Percentiles rank a stretch among this genome's conserved stretches.
Evolutionary conservation across 176 grass and related monocot genomes (phyloP).

Genomic region (Zea mays): DNA sequence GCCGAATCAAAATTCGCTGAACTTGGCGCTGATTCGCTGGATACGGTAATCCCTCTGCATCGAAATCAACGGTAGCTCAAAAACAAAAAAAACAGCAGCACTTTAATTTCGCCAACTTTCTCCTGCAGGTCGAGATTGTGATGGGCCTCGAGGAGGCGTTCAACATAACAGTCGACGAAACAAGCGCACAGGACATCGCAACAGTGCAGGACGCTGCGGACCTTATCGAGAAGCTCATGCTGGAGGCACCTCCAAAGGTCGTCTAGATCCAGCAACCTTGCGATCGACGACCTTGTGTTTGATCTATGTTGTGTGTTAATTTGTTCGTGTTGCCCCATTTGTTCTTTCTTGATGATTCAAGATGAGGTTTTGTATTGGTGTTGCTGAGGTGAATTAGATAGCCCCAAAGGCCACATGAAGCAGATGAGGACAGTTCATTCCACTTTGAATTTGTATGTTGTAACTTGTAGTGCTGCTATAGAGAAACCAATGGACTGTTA

Average conservation of each 20-base stretch:
- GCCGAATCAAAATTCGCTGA: constrained; percentile 61
- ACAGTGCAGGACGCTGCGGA: constrained; percentile 57
- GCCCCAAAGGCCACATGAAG: constrained; percentile 26
- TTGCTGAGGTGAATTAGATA: constrained; percentile 29
- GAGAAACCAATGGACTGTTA: constrained; percentile 21
- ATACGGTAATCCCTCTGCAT: constrained; percentile 42
- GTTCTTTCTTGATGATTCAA: constrained; percentile 34
- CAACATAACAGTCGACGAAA: constrained; percentile 55
- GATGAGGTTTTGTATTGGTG: constrained; percentile 39
- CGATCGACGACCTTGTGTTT: constrained; percentile 9
- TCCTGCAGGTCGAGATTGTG: constrained; percentile 62
- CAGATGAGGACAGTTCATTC: constrained; percentile 20
- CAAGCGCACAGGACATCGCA: constrained; percentile 53
- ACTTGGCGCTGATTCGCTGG: constrained; percentile 76
- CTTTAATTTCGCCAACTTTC: neutral
- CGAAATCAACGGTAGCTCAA: neutral
- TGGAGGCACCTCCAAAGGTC: constrained; percentile 38
- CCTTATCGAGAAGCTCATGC: constrained; percentile 60
- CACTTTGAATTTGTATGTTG: constrained; percentile 24
- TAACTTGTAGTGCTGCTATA: constrained; percentile 19
- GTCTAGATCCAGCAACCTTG: constrained; percentile 10
- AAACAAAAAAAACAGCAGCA: neutral
- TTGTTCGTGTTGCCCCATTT: constrained; percentile 21
- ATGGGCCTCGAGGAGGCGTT: constrained; percentile 61
- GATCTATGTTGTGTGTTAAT: constrained; percentile 37